Base-by-base conservation (phyloP, 208 protist genomes). In the Polymyxa betae region DNA sequence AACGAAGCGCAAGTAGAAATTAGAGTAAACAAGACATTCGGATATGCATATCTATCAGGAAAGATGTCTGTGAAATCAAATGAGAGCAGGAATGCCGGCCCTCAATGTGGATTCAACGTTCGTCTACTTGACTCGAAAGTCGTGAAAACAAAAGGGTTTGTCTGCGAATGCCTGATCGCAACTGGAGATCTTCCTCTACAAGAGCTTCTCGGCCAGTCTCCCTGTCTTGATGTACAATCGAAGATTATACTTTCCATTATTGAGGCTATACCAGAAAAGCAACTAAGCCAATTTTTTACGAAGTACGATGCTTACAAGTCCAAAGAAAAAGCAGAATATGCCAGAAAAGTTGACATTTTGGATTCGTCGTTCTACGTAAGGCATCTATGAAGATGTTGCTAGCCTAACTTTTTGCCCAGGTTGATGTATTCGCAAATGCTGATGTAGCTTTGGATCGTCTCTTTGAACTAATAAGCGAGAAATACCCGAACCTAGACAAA, bases 31-130 rank as follows among this genome's bases (percentile, higher is more conserved):
- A 82, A 82, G n/a, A 82, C n/a, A 20, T 82, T 82, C 16, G 72
- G 72, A n/a, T 40, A 35, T 20, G 72, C 16, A 12, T 40, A 20
- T 43, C 16, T 82, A 45, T n/a, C 16, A 40, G 72, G 72, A 43
- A 35, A 82, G 72, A 43, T 82, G n/a, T 38, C 24, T 5, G 49
- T 60, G 35, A 82, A 82, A 45, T 82, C 72, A 38, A 35, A 82
- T n/a, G 72, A 82, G 35, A 5, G 16, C 72, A n/a, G n/a, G n/a
- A 16, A 43, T 82, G 5, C 35, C n/a, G 10, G 5, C 5, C 5
- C 35, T n/a, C 5, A n/a, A 38, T n/a, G 16, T 40, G 72, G 72
- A 82, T 82, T 82, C 35, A 5, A 82, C 5, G 72, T 82, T n/a
- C 12, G 12, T n/a, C 72, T 82, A 38, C 5, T 82, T 5, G n/a